These are phyloP conservation scores for Albophoma yamanashiensis DNA, from an alignment of 2,329 filamentous ascomycete genomes.

Conservation along the genomic window DNA sequence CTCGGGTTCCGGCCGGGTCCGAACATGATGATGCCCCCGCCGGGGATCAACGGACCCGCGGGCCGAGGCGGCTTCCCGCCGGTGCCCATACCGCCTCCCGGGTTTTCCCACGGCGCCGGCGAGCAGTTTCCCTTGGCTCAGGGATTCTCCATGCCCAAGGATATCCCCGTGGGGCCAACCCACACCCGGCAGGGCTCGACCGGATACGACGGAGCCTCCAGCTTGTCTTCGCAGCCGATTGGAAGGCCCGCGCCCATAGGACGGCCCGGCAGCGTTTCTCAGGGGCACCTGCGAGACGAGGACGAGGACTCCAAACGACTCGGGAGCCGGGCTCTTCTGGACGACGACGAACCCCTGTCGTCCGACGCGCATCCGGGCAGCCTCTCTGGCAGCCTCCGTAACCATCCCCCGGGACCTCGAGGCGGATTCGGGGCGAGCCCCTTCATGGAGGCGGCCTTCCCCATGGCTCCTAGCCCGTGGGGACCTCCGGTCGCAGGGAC, in stretches of 20 bases:
- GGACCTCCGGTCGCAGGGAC: constrained; percentile 21
- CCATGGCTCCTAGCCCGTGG: constrained; percentile 29
- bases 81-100: constrained; percentile 23
- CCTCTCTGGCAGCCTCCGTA: constrained; percentile 23
- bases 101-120: constrained; percentile 18
- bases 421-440: constrained; percentile 27
- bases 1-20: constrained; percentile 34
- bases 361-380: constrained; percentile 13
- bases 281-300: constrained; percentile 37
- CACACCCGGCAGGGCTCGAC: constrained; percentile 71
- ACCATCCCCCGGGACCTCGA: constrained; percentile 39
- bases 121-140: constrained; percentile 21
- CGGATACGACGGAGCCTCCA: constrained; percentile 48
- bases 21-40: constrained; percentile 37
- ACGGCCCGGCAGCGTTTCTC: constrained; percentile 63
- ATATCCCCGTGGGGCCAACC: constrained; percentile 25
- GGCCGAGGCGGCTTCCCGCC: constrained; percentile 31
- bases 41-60: constrained; percentile 35
- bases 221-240: constrained; percentile 58
- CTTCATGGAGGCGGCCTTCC: constrained; percentile 31
- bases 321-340: constrained; percentile 80
- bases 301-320: constrained; percentile 71
- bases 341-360: constrained; percentile 53
- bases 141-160: constrained; percentile 21
- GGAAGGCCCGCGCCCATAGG: constrained; percentile 80